phyloP scores from a whole-genome alignment of 352 stramenopile species.

The Phytophthora colocasiae region DNA sequence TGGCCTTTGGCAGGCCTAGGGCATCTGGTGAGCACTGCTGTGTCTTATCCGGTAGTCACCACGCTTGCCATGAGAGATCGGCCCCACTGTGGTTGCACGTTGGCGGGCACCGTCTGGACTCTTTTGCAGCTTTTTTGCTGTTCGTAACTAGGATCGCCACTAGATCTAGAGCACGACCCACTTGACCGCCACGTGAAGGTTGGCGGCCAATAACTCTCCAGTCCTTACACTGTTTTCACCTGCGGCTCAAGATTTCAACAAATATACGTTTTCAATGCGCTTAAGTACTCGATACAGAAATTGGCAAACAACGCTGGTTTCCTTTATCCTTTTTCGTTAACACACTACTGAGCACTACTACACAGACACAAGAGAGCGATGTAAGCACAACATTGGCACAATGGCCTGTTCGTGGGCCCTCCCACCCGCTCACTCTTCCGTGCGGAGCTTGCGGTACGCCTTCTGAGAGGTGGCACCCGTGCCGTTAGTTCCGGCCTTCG shows the following conservation, averaged over 20 bases:
- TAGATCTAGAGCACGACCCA: background rate
- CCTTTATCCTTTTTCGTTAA: too few species aligned
- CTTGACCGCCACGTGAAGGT: background rate
- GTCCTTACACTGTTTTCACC: too few species aligned
- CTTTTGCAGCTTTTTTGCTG: background rate
- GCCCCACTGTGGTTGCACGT: background rate
- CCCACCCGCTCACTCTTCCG: background rate
- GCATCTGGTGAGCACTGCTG: background rate
- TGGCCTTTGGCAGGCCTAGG: background rate
- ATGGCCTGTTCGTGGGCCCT: too few species aligned
- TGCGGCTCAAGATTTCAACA: too few species aligned
- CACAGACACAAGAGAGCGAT: background rate
- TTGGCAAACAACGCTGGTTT: too few species aligned
- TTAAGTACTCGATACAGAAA: too few species aligned
- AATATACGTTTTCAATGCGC: too few species aligned
- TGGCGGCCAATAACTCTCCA: background rate
- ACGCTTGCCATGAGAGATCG: background rate
- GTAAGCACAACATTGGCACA: too few species aligned
- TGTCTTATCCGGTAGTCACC: constrained; percentile 13
- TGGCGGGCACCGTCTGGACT: background rate
- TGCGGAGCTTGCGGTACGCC: constrained; percentile 7
- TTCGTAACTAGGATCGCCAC: background rate
- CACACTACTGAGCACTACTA: background rate
- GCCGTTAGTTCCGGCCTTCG: background rate
- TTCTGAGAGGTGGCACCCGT: constrained; percentile 4